Evolutionary conservation across 73 alveolate genomes (phyloP).

Genomic region (Paramecium pentaurelia): DNA sequence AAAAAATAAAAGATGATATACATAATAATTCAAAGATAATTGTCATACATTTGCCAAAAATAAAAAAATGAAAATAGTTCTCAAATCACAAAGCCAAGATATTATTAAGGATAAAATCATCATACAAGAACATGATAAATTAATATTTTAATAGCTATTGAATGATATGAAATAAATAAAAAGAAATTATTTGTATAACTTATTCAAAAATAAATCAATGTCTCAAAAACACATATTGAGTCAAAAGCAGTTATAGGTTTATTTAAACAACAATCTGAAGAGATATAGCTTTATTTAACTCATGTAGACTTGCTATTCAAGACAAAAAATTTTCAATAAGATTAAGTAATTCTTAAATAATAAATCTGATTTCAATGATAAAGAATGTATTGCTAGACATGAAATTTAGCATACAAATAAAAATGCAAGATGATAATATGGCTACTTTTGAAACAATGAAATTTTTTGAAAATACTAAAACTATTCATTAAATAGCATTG

Average conservation of each 20-base stretch:
- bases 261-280: conserved; percentile 8
- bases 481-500: not conserved
- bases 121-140: too few relatives aligned
- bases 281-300: not conserved
- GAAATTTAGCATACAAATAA: not conserved
- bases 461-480: not conserved
- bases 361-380: not conserved
- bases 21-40: too few relatives aligned
- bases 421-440: not conserved
- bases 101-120: too few relatives aligned
- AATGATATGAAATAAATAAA: too few relatives aligned
- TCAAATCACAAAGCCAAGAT: too few relatives aligned
- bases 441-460: not conserved
- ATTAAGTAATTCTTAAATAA: not conserved
- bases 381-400: not conserved
- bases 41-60: too few relatives aligned
- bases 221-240: not conserved
- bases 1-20: too few relatives aligned
- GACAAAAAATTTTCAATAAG: not conserved
- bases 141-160: too few relatives aligned
- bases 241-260: conserved; percentile 20
- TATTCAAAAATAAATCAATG: too few relatives aligned
- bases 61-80: too few relatives aligned
- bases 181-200: too few relatives aligned
- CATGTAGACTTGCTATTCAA: not conserved